A percentile compares a stretch with the other conserved stretches of the same genome.
Evolutionary conservation across 306 rosid genomes (phyloP).

Genomic region (Medicago ruthenica): DNA sequence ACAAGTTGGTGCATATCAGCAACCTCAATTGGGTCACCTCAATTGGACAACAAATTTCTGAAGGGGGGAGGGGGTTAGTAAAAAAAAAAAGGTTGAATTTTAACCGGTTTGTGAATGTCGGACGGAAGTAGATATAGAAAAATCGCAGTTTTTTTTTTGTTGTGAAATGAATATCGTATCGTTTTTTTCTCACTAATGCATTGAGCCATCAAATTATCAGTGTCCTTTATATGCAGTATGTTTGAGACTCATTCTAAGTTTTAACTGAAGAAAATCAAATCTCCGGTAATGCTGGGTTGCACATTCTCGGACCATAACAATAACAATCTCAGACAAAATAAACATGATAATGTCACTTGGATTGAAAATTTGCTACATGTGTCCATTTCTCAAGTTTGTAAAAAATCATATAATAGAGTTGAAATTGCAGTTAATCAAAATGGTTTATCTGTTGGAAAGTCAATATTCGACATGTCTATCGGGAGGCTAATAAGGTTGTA

Average conservation of each 20-base stretch:
- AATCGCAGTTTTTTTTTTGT: constrained; percentile 45
- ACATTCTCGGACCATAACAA: neutral
- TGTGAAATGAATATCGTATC: constrained; percentile 60
- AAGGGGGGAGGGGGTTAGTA: constrained; percentile 26
- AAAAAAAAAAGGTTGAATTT: constrained; percentile 42
- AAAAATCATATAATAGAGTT: no score
- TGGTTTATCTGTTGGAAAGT: no score
- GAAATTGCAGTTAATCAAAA: no score
- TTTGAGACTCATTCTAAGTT: constrained; percentile 37
- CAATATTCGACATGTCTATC: no score
- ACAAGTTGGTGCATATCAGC: constrained; percentile 95
- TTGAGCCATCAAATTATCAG: constrained; percentile 46
- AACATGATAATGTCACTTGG: no score
- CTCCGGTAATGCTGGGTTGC: neutral
- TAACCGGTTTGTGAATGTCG: constrained; percentile 58
- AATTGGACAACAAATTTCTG: constrained; percentile 95
- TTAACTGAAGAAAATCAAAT: constrained; percentile 27
- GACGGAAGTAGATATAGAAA: constrained; percentile 65
- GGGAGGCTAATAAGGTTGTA: no score
- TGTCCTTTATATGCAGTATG: constrained; percentile 20
- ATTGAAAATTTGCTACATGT: no score
- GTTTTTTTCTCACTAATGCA: constrained; percentile 52
- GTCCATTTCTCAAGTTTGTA: no score
- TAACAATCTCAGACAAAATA: no score
- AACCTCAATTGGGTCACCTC: constrained; percentile 84